These are phyloP conservation scores for Dovyalis caffra DNA, from an alignment of 345 rosid species.

Conservation along the genomic window DNA sequence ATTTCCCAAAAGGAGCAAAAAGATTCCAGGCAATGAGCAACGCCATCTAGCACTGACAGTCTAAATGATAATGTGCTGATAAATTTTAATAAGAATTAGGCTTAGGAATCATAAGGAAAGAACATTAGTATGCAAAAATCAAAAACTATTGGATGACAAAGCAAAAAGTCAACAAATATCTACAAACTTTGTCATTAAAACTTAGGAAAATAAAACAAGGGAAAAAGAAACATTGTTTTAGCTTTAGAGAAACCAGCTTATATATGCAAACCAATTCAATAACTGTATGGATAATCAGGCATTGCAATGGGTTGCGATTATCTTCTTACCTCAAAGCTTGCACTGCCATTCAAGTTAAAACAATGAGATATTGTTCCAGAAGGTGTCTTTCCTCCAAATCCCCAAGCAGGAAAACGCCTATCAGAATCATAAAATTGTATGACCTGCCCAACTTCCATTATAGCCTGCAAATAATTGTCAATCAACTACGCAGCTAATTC, in stretches of 20 bases:
- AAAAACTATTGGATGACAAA: too few relatives aligned
- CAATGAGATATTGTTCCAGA: slow-evolving; percentile 66
- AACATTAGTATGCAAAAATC: too few relatives aligned
- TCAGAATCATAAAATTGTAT: slow-evolving; percentile 86
- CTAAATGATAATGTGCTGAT: too few relatives aligned
- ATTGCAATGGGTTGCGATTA: neutral
- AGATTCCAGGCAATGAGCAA: too few relatives aligned
- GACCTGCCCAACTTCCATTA: slow-evolving; percentile 81
- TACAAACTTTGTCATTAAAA: too few relatives aligned
- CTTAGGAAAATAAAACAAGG: too few relatives aligned
- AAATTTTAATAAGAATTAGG: too few relatives aligned
- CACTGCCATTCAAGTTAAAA: slow-evolving; percentile 68
- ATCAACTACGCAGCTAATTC: slow-evolving; percentile 2
- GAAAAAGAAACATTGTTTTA: too few relatives aligned
- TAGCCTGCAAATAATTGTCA: slow-evolving; percentile 49
- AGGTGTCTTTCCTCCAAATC: slow-evolving; percentile 74
- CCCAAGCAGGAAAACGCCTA: slow-evolving; percentile 80
- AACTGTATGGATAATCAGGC: neutral
- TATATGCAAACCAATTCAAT: neutral
- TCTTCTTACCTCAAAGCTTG: slow-evolving; percentile 54
- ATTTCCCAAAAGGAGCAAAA: too few relatives aligned
- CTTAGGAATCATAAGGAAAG: too few relatives aligned
- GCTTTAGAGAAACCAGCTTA: neutral
- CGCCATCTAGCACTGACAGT: too few relatives aligned
- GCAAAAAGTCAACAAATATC: too few relatives aligned